Conservation (phyloP, 1,139 yeast species). For the Candida sp. region DNA sequence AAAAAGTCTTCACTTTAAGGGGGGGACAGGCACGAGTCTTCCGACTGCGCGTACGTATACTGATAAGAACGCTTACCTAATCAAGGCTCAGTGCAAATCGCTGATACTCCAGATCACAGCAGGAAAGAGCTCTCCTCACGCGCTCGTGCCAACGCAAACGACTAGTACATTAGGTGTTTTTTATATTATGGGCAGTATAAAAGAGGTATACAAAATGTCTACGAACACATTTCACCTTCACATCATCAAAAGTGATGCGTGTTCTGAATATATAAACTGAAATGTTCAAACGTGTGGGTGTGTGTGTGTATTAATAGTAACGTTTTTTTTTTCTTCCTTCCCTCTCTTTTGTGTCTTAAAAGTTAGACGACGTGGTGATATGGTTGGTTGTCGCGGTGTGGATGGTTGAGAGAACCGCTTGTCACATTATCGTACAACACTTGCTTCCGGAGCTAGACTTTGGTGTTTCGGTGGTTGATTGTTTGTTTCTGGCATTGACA, state of each 20-base stretch:
- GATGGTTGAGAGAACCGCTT: not conserved
- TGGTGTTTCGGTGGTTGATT: conserved; percentile 13
- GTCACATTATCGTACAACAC: conserved; percentile 23
- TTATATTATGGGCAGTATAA: not conserved
- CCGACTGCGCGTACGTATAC: no score
- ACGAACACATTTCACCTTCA: not conserved
- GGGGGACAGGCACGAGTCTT: no score
- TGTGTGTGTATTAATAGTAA: not conserved
- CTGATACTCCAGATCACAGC: no score
- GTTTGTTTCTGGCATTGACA: conserved; percentile 16
- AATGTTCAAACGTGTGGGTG: not conserved
- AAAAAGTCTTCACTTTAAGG: not conserved
- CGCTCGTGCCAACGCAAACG: not conserved
- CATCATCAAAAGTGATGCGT: not conserved
- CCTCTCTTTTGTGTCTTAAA: not conserved
- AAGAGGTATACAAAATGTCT: not conserved
- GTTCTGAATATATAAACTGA: not conserved
- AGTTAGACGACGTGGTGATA: no score
- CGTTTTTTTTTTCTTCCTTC: not conserved
- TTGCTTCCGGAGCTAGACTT: conserved; percentile 17
- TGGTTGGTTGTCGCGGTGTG: not conserved
- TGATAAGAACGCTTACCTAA: no score
- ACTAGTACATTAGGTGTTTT: not conserved
- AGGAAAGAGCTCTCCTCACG: not conserved
- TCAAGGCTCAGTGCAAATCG: no score